Conservation (phyloP, 2,329 filamentous ascomycete genomes). For the Arthrobotrys sinensis region DNA sequence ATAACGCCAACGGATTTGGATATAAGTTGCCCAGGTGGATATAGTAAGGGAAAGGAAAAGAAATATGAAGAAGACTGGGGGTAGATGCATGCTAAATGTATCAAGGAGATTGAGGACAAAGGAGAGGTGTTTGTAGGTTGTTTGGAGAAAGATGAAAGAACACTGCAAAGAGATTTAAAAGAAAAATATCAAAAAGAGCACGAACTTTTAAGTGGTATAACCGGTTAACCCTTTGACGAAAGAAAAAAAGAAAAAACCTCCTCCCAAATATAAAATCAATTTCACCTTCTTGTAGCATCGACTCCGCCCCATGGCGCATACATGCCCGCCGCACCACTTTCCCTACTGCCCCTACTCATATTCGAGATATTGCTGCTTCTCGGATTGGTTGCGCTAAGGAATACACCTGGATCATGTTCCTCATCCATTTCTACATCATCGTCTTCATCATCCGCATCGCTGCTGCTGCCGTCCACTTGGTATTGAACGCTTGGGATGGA, state of each 20-base stretch:
- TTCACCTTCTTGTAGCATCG: conserved; percentile 34
- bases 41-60: conserved; percentile 3
- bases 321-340: conserved; percentile 54
- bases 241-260: conserved; percentile 1
- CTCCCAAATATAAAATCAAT: background rate
- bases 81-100: conserved; percentile 6
- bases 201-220: conserved; percentile 25
- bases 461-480: conserved; percentile 30
- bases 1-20: conserved; percentile 31
- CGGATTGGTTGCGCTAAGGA: conserved; percentile 14
- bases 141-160: no score
- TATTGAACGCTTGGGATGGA: conserved; percentile 35
- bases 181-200: background rate
- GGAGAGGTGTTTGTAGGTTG: background rate
- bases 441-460: conserved; percentile 62
- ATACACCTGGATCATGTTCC: conserved; percentile 40
- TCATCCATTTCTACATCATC: conserved; percentile 63
- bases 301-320: conserved; percentile 55
- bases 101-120: background rate
- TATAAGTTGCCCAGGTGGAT: conserved; percentile 48
- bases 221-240: background rate
- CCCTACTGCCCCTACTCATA: conserved; percentile 44
- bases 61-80: background rate
- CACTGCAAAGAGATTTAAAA: background rate
- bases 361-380: conserved; percentile 51